These are phyloP conservation scores for Lipomyces anomalus DNA, from an alignment of 805 yeast species.

Conservation along the genomic window DNA sequence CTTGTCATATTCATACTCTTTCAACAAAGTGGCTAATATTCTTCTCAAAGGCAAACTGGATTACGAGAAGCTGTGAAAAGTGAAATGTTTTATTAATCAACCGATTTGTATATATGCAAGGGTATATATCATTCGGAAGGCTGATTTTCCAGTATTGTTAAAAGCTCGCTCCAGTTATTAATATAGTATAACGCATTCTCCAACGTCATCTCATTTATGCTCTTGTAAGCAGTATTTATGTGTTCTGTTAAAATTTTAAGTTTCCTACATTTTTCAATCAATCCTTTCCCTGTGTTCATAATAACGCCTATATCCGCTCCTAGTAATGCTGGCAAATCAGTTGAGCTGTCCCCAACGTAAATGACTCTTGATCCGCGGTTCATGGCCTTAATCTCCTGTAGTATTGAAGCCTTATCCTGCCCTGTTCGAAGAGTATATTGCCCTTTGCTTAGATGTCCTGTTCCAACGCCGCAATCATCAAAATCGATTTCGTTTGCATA, in stretches of 20 bases:
- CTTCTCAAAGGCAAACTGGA: no score
- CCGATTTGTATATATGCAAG: background rate
- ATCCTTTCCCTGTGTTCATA: slow-evolving; percentile 1
- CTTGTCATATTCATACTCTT: no score
- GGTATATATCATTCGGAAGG: background rate
- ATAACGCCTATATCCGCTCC: slow-evolving; percentile 10
- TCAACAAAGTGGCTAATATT: no score
- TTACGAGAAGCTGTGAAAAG: slow-evolving; percentile 73
- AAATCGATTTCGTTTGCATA: slow-evolving; percentile 1
- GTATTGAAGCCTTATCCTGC: slow-evolving; percentile 15
- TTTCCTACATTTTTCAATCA: background rate
- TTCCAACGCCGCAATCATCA: slow-evolving; percentile 6
- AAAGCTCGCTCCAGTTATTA: no score
- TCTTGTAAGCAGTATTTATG: background rate
- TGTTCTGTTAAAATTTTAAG: background rate
- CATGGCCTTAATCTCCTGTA: slow-evolving; percentile 2
- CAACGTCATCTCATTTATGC: no score
- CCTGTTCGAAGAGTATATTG: slow-evolving; percentile 11
- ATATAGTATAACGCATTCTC: no score
- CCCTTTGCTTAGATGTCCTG: slow-evolving; percentile 5
- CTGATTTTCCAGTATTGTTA: no score
- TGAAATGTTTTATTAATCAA: background rate
- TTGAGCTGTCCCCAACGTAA: slow-evolving; percentile 24
- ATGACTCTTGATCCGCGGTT: background rate
- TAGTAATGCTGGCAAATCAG: slow-evolving; percentile 17